Evolutionary conservation across 75 land plant genomes (phyloP).

Genomic region (Pinus albicaulis): DNA sequence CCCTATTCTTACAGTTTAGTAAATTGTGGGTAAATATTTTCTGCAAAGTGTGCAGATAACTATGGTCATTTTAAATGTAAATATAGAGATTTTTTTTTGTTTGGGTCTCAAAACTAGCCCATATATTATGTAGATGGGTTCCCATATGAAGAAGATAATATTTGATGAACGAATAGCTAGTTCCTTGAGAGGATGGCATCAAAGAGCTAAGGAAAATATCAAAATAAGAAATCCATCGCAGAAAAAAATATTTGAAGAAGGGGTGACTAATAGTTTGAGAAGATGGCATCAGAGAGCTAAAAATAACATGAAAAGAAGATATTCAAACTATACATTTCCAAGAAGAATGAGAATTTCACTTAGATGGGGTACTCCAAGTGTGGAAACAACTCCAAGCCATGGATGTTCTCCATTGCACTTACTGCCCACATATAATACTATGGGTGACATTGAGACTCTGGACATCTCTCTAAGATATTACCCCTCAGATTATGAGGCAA

Average conservation of each 20-base stretch:
- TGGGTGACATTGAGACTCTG: too few species aligned
- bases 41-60: background rate
- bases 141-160: conserved; percentile 10
- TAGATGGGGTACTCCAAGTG: too few species aligned
- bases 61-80: background rate
- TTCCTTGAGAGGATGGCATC: conserved; percentile 25
- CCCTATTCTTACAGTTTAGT: too few species aligned
- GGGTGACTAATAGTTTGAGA: conserved; percentile 12
- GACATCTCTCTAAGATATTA: too few species aligned
- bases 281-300: conserved; percentile 32
- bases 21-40: background rate
- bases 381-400: too few species aligned
- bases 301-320: background rate
- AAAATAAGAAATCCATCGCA: conserved; percentile 12
- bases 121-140: conserved; percentile 16
- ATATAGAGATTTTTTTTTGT: background rate
- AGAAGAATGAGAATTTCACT: too few species aligned
- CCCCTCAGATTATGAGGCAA: too few species aligned
- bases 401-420: too few species aligned
- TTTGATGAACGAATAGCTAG: conserved; percentile 29
- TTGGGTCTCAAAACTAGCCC: background rate
- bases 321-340: too few species aligned
- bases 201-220: conserved; percentile 1
- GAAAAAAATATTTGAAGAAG: conserved; percentile 25
- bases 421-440: too few species aligned